Evolutionary conservation across 73 alveolate species (phyloP), one percentile per base, ranked within the genome.

Genomic region (Paramecium tetraurelia): DNA sequence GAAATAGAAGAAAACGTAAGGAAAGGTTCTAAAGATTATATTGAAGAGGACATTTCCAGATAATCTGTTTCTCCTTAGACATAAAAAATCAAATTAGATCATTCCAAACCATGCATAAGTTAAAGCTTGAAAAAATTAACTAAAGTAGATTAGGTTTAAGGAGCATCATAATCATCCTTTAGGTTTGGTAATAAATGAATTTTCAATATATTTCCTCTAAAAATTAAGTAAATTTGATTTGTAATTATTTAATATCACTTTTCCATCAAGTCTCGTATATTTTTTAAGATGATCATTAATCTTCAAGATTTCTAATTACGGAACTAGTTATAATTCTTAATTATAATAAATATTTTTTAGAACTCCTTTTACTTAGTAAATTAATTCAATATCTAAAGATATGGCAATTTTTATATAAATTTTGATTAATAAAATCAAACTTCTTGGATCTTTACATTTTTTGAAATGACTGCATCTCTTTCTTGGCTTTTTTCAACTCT

Each of bases 111-210:
- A 22, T n/a, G 20, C 18, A 8, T 41, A 12, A 20, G 41, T 33
- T 36, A 35, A 38, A 20, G 16, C 38, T 35, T 75, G 40, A 75
- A 38, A 48, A 41, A 80, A 72, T 0, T 36, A 31, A 80, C 46
- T 1, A 80, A 80, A 14, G 6, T 80, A 10, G 90, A 80, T 21
- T 24, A 44, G 27, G 90, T 80, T 7, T 22, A 80, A 41, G 90
- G 90, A 41, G 48, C 90, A 41, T 80, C 90, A 31, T 43, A 41
- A 41, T 16, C 90, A 46, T 48, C 70, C 3, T 80, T 40, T 14
- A 80, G 33, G 10, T 80, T 80, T 44, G 90, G 90, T 16, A 80
- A 80, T 27, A 63, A 63, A 63, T 63, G 84, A 63, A 63, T 63
- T 63, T 18, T 53, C 69, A 53, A 53, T 53, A n/a, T n/a, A 53